These are phyloP conservation scores for Xenoacremonium recifei DNA, from an alignment of 2,329 filamentous ascomycete genomes.

Conservation along the genomic window DNA sequence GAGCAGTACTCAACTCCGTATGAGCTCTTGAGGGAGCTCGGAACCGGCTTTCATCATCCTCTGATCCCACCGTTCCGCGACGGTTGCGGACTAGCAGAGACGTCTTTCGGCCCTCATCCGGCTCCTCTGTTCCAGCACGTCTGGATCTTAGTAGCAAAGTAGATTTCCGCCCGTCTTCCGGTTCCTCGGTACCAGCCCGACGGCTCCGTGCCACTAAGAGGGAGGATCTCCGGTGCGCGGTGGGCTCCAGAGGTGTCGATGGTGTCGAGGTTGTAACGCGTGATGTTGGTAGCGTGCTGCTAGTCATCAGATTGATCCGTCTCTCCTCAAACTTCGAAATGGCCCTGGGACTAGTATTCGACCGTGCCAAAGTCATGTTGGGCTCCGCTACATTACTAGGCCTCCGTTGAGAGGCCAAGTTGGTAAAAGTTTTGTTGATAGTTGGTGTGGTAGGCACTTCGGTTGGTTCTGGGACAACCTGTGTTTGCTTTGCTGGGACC, in stretches of 20 bases:
- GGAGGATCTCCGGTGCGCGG: slow-evolving; percentile 49
- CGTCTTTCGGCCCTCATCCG: slow-evolving; percentile 44
- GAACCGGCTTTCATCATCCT: slow-evolving; percentile 50
- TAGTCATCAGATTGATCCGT: slow-evolving; percentile 45
- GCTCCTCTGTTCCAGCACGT: slow-evolving; percentile 47
- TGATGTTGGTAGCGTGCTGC: slow-evolving; percentile 45
- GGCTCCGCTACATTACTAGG: slow-evolving; percentile 42
- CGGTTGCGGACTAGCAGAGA: slow-evolving; percentile 45
- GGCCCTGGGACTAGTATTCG: slow-evolving; percentile 45
- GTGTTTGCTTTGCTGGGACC: slow-evolving; percentile 15
- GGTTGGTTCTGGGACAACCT: slow-evolving; percentile 11
- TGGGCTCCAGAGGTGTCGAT: slow-evolving; percentile 38
- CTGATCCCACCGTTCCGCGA: slow-evolving; percentile 45
- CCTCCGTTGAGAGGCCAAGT: slow-evolving; percentile 37
- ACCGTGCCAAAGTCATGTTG: slow-evolving; percentile 32
- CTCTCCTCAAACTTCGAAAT: slow-evolving; percentile 54
- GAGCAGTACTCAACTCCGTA: slow-evolving; percentile 51
- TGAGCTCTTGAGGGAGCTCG: slow-evolving; percentile 58
- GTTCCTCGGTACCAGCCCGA: slow-evolving; percentile 49
- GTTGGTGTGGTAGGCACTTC: slow-evolving; percentile 42
- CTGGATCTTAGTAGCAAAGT: slow-evolving; percentile 45
- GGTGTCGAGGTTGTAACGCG: slow-evolving; percentile 39
- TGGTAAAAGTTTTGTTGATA: slow-evolving; percentile 39
- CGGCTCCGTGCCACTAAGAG: slow-evolving; percentile 46
- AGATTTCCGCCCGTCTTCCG: slow-evolving; percentile 43